phyloP scores from a whole-genome alignment of 2,329 filamentous ascomycete genomes.

The Monosporascus ibericus region DNA sequence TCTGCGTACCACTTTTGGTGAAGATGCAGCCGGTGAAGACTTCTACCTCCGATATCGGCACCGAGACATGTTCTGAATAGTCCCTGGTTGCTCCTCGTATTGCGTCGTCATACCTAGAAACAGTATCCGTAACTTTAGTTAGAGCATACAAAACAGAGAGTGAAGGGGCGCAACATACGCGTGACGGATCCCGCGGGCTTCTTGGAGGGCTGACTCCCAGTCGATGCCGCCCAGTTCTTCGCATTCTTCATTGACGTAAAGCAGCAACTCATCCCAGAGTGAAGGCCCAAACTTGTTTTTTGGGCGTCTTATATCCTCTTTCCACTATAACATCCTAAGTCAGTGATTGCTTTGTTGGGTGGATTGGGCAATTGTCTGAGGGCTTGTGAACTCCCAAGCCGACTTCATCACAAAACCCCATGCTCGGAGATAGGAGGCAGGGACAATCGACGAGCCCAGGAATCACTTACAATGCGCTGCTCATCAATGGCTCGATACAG shows the following conservation, averaged over 20 bases:
- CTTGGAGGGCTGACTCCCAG: conserved; percentile 27
- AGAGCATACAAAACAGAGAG: not conserved
- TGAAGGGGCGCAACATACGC: conserved; percentile 31
- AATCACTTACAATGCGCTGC: conserved; percentile 40
- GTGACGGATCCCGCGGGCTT: conserved; percentile 38
- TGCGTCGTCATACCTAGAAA: conserved; percentile 38
- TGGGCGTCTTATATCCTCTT: conserved; percentile 35
- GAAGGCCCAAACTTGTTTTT: conserved; percentile 22
- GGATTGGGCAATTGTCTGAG: too few relatives aligned
- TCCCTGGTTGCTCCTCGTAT: conserved; percentile 35
- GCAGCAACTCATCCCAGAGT: conserved; percentile 39
- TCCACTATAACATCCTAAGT: conserved; percentile 29
- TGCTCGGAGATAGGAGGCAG: too few relatives aligned
- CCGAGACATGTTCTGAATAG: conserved; percentile 39
- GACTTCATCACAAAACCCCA: too few relatives aligned
- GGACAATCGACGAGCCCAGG: too few relatives aligned
- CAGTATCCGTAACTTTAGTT: not conserved
- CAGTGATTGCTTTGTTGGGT: too few relatives aligned
- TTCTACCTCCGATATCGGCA: conserved; percentile 42
- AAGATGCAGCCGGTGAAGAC: conserved; percentile 52
- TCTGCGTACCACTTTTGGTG: conserved; percentile 43
- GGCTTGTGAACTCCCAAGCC: too few relatives aligned
- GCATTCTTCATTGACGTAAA: conserved; percentile 21
- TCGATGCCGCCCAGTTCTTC: conserved; percentile 22
- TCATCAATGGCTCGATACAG: conserved; percentile 73